Evolutionary conservation across 768 basidiomycete genomes (phyloP), one percentile per base, ranked within the genome.

Genomic region (Leccinum pellstonianum): DNA sequence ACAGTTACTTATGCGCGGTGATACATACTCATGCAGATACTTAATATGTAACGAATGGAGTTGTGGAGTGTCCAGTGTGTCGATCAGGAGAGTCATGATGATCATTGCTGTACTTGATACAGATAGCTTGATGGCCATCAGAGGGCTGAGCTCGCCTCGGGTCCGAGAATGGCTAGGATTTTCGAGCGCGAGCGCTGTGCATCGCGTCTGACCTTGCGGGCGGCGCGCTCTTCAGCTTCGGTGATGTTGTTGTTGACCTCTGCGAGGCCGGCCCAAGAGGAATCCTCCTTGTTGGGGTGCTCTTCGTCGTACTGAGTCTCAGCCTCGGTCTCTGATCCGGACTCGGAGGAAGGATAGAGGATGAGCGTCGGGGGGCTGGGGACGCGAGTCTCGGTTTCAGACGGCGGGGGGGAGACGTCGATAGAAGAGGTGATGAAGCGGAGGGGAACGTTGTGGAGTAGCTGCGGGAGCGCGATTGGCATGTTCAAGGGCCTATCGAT

Each of bases 191-290:
- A 67, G 25, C 64, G 55, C 17, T 27, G 12, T 3, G 52, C 52
- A 48, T 59, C 48, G 50, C 66, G 65, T 57, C 21, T 57, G 0
- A 48, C 57, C 31, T 52, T 68, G 56, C 55, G 59, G 4, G 11
- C 11, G 4, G 43, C 54, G 14, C 21, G 50, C 41, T 68, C 66
- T 1, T 64, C 33, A 0, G 50, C 52, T 19, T 59, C 57, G 25
- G 41, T 27, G 3, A 35, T 3, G 31, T 57, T 25, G 27, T 62
- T 19, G 51, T 47, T 21, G 29, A 6, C 21, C 7, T 43, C 37
- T 25, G 52, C 60, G 47, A 61, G 27, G 52, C 41, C 48, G 19
- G n/a, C 23, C 52, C 47, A 50, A 4, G 11, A 23, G 8, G 14
- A 7, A 8, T 48, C 19, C 21, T 48, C 47, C 23, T 48, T 21